phyloP scores from a whole-genome alignment of 805 yeast genomes.

The Lipomyces japonicus region DNA sequence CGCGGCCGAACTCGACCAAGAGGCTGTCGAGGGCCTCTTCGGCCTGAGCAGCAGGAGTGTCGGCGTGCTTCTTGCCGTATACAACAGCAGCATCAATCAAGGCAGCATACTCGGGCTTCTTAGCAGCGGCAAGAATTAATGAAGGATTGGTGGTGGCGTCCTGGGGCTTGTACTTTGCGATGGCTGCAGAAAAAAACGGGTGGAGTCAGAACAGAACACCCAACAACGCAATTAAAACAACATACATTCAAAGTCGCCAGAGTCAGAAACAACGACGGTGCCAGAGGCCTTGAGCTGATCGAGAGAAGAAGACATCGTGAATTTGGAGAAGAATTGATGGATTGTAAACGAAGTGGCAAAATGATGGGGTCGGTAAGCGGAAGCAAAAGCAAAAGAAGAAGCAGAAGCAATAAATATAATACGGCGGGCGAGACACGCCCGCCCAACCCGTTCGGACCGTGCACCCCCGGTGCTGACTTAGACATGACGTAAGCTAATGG shows the following conservation, averaged over 20 bases:
- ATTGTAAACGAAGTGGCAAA: background rate
- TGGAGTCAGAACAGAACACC: background rate
- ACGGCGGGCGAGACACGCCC: too few species aligned
- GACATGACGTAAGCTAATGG: too few species aligned
- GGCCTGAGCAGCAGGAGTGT: slow-evolving; percentile 55
- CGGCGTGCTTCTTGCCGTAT: slow-evolving; percentile 61
- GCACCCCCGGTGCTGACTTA: too few species aligned
- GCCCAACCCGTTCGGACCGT: too few species aligned
- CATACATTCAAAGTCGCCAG: slow-evolving; percentile 91
- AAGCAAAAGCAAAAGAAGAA: background rate
- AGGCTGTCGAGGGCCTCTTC: slow-evolving; percentile 82
- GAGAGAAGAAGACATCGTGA: slow-evolving; percentile 56
- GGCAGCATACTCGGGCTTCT: slow-evolving; percentile 81
- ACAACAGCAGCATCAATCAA: slow-evolving; percentile 88
- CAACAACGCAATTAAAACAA: slow-evolving; percentile 12
- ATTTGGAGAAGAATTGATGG: background rate
- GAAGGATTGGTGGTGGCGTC: slow-evolving; percentile 99
- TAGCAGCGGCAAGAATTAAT: slow-evolving; percentile 90
- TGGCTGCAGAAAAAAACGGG: slow-evolving; percentile 41
- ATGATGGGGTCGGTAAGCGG: background rate
- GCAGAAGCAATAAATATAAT: too few species aligned
- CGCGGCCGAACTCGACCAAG: slow-evolving; percentile 93
- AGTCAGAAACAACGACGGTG: slow-evolving; percentile 95
- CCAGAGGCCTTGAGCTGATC: slow-evolving; percentile 94
- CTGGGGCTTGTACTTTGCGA: slow-evolving; percentile 97